Evolutionary conservation across 225 moss, liverwort and hornwort genomes (phyloP).

Genomic region (Bryoerythrophyllum caledonicum): DNA sequence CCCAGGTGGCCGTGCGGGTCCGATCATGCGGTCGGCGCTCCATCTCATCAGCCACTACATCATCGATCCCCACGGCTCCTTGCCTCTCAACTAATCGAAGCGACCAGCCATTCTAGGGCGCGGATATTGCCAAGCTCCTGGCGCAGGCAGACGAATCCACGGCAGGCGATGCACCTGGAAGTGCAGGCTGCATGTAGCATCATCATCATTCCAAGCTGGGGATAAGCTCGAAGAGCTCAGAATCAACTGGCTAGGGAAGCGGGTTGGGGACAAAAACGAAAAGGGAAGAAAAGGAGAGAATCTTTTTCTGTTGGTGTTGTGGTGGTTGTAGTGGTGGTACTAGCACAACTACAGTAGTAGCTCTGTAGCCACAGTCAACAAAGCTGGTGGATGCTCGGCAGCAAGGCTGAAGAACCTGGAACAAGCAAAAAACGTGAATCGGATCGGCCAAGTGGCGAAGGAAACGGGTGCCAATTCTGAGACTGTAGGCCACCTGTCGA

Average conservation of each 20-base stretch:
- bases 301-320: not conserved
- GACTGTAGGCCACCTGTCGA: not conserved
- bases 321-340: no score
- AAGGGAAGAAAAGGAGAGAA: not conserved
- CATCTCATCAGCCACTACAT: not conserved
- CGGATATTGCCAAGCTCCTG: constrained; percentile 2
- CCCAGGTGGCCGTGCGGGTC: not conserved
- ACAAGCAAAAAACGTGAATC: not conserved
- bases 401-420: not conserved
- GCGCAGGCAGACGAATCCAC: not conserved
- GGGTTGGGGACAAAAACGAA: not conserved
- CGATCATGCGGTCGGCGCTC: constrained; percentile 25
- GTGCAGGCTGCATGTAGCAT: not conserved
- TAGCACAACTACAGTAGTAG: not conserved
- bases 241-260: not conserved
- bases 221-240: constrained; percentile 17
- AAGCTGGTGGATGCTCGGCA: not conserved
- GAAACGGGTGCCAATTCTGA: not conserved
- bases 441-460: constrained; percentile 6
- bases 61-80: not conserved
- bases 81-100: not conserved
- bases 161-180: not conserved
- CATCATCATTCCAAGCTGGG: not conserved
- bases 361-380: constrained; percentile 7
- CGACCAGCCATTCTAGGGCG: not conserved